These are phyloP conservation scores for Dryadomyces quercus-mongolicae DNA, from an alignment of 2,329 filamentous ascomycete genomes.

Conservation along the genomic window DNA sequence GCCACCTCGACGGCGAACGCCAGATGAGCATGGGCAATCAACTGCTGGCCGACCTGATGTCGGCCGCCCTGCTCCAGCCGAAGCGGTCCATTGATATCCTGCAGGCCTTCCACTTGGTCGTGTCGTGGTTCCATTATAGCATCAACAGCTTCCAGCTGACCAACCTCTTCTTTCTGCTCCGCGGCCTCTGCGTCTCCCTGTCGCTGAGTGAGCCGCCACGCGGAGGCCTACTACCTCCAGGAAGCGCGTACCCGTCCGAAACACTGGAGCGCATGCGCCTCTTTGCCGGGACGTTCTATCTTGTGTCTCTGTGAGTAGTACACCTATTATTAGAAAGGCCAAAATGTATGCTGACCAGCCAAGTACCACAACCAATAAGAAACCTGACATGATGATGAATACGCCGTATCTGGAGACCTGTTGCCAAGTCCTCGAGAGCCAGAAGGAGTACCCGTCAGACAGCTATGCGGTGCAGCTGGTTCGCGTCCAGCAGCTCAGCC, in stretches of 20 bases:
- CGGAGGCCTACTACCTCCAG: background rate
- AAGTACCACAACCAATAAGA: slow-evolving; percentile 26
- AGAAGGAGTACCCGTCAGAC: slow-evolving; percentile 30
- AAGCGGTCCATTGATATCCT: slow-evolving; percentile 32
- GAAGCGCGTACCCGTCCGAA: background rate
- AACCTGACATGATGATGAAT: slow-evolving; percentile 35
- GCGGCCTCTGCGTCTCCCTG: slow-evolving; percentile 32
- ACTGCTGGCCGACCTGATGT: slow-evolving; percentile 29
- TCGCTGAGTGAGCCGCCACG: slow-evolving; percentile 21
- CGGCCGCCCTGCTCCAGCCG: slow-evolving; percentile 27
- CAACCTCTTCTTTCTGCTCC: slow-evolving; percentile 34
- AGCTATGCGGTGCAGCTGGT: slow-evolving; percentile 31
- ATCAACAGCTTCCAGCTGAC: slow-evolving; percentile 37
- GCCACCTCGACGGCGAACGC: slow-evolving; percentile 28
- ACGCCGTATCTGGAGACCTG: slow-evolving; percentile 30
- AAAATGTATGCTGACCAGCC: background rate
- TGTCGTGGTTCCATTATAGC: slow-evolving; percentile 36
- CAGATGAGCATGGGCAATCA: slow-evolving; percentile 31
- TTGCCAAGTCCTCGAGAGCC: slow-evolving; percentile 28
- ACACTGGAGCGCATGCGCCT: slow-evolving; percentile 29
- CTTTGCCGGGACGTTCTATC: slow-evolving; percentile 36
- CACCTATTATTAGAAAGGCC: slow-evolving; percentile 1
- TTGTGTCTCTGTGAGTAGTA: slow-evolving; percentile 31
- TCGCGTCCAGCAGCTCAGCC: slow-evolving; percentile 33
- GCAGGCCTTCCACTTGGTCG: slow-evolving; percentile 31